A percentile compares a stretch with the other conserved stretches of the same genome.
Conservation (phyloP, 2,329 filamentous ascomycete species). For the Aspergillus felis region DNA sequence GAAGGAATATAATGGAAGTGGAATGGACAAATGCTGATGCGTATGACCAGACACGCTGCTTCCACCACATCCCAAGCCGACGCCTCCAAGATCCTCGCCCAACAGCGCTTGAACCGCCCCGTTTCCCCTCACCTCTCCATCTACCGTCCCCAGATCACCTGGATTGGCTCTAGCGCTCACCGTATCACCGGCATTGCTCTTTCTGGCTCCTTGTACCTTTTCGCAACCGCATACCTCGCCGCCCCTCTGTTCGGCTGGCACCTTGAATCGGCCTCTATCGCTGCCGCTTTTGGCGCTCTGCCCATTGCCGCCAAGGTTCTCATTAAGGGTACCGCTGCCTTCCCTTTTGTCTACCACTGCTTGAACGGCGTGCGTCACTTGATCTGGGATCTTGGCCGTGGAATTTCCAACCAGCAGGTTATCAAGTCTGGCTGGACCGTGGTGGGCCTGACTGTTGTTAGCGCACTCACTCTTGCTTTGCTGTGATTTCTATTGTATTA, state of each 20-base stretch:
- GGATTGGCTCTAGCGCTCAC: constrained; percentile 70
- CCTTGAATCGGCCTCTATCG: constrained; percentile 60
- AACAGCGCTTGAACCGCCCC: constrained; percentile 77
- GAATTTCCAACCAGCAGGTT: constrained; percentile 62
- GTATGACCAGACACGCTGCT: constrained; percentile 26
- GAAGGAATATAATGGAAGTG: not conserved
- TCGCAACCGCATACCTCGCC: constrained; percentile 74
- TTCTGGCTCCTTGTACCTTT: constrained; percentile 72
- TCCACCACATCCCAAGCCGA: constrained; percentile 30
- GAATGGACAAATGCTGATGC: constrained; percentile 3
- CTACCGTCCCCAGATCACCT: constrained; percentile 85
- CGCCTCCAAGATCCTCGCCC: constrained; percentile 60
- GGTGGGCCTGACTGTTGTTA: constrained; percentile 53
- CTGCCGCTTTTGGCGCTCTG: constrained; percentile 61
- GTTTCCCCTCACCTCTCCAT: constrained; percentile 80
- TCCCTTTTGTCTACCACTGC: constrained; percentile 65
- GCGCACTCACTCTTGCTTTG: constrained; percentile 47
- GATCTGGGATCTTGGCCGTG: constrained; percentile 62
- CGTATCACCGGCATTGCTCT: constrained; percentile 77
- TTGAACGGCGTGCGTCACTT: constrained; percentile 70
- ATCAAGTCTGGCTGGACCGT: constrained; percentile 63
- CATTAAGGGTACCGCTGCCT: constrained; percentile 56
- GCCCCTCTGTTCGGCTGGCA: constrained; percentile 72
- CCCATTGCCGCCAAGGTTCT: constrained; percentile 56
- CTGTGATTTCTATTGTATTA: constrained; percentile 28